These are phyloP conservation scores for Pistacia atlantica DNA, from an alignment of 345 rosid species.

Conservation along the genomic window DNA sequence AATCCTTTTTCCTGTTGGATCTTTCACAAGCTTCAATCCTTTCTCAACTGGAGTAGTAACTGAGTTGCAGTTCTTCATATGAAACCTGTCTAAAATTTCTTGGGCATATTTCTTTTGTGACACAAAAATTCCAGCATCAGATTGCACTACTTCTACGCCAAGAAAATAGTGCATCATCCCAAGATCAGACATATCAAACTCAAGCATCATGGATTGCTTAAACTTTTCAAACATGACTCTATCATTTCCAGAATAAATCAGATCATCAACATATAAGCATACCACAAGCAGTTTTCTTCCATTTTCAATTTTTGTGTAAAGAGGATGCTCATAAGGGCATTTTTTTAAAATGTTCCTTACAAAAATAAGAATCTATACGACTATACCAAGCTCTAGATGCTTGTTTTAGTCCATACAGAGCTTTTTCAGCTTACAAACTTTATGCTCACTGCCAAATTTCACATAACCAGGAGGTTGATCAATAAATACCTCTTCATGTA, in stretches of 20 bases:
- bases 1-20: neutral
- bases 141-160: neutral
- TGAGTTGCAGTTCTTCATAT: neutral
- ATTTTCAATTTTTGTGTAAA: neutral
- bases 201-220: neutral
- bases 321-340: neutral
- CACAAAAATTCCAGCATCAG: neutral
- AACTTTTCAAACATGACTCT: neutral
- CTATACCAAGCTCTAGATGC: neutral
- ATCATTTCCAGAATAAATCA: neutral
- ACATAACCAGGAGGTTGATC: neutral
- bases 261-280: neutral
- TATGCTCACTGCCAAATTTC: neutral
- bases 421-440: neutral
- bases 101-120: neutral
- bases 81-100: neutral
- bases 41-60: neutral
- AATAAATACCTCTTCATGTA: neutral
- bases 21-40: neutral
- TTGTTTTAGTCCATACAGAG: neutral
- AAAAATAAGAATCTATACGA: neutral
- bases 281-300: neutral
- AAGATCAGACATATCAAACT: neutral
- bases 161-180: neutral
- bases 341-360: neutral